These are phyloP conservation scores for Candida dendrica DNA, from an alignment of 805 yeast species.

Conservation along the genomic window DNA sequence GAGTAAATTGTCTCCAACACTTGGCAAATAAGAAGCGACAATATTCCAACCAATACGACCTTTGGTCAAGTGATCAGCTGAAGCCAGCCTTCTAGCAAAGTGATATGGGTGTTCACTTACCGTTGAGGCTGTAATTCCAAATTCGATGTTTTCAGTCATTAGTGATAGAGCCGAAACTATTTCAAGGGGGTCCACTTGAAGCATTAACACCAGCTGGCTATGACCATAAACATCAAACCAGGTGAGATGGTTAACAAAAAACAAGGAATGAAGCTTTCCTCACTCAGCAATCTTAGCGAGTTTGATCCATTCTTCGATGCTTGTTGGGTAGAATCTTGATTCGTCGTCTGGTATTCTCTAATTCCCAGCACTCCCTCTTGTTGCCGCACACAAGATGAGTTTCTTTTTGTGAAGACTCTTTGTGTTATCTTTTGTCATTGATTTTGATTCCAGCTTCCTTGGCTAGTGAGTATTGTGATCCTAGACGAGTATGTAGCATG, in stretches of 20 bases:
- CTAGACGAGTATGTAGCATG: too few species aligned
- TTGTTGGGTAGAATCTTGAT: background rate
- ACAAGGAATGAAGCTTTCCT: constrained; percentile 28
- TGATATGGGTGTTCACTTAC: constrained; percentile 34
- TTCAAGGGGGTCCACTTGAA: constrained; percentile 23
- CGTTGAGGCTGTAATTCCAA: constrained; percentile 32
- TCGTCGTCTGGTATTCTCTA: background rate
- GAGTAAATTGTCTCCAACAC: constrained; percentile 27
- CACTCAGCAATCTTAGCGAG: constrained; percentile 24
- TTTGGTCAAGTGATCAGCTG: constrained; percentile 31
- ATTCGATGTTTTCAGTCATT: constrained; percentile 26
- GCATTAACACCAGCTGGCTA: constrained; percentile 13
- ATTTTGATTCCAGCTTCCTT: too few species aligned
- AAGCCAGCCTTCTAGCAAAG: constrained; percentile 31
- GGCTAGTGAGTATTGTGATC: too few species aligned
- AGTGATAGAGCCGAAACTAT: too few species aligned
- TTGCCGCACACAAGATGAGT: background rate
- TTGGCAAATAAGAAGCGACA: constrained; percentile 30
- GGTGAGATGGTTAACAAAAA: constrained; percentile 30
- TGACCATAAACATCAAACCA: constrained; percentile 32
- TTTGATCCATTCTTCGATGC: constrained; percentile 18
- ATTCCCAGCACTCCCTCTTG: background rate
- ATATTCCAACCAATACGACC: constrained; percentile 39
- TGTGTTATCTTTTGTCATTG: too few species aligned
- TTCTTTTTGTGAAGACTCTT: too few species aligned